Base-by-base conservation (phyloP, 257 asterid species). In the Haberlea rhodopensis region DNA sequence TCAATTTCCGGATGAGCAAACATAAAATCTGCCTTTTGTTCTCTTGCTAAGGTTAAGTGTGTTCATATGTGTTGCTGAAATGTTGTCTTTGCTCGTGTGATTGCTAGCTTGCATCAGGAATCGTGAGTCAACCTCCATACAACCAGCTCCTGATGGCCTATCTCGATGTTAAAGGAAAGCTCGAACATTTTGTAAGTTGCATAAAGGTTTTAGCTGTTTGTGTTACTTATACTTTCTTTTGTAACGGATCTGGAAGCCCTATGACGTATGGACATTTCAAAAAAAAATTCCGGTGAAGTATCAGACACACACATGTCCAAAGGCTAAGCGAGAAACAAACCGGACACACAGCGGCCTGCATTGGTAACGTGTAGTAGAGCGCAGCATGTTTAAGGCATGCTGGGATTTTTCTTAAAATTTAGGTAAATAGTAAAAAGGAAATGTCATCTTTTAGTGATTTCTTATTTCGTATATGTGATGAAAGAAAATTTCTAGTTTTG, bases 101-200 rank as follows among this genome's bases (percentile, higher is more conserved):
- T 61, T 75, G 63, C 58, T 66, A 89, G 95, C 68, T 55, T 71
- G 71, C 69, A 63, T 18, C 79, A 49, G n/a, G 74, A 21, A 1
- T 54, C 3, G 72, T 25, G 6, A 51, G 23, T 57, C 79, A 66
- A 52, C 67, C 75, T 21, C 67, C 78, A 13, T 80, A 80, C 72
- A 63, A 80, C 28, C 89, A 86, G 75, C 87, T 80, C 57, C 67
- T 76, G 11, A 65, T 67, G 75, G 80, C 87, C 18, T 87, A 80
- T 54, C 75, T 80, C 2, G 86, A 81, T 34, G 75, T 86, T 26
- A 81, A 74, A 72, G 75, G 78, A 53, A 82, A 80, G 52, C 78
- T 81, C n/a, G 85, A 81, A 16, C 58, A 69, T 55, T 57, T 86
- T 74, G 97, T 87, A 72, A 85, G 95, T 73, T 21, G 64, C 53